Conservation (phyloP, 1,284 basidiomycete genomes). For the Malassezia japonica region DNA sequence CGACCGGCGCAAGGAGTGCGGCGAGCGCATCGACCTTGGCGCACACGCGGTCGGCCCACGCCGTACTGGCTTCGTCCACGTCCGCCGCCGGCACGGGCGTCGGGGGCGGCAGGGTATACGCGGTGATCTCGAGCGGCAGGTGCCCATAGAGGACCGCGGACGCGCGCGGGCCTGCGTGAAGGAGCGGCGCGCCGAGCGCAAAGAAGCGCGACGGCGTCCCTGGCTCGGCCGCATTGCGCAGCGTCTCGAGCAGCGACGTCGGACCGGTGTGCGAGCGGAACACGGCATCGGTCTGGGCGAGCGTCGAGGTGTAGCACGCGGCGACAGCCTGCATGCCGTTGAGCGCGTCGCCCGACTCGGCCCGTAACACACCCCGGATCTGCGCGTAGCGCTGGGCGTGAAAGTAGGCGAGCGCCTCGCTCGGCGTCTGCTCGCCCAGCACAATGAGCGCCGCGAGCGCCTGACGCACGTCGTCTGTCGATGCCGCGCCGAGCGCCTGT, state of each 20-base stretch:
- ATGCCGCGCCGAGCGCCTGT: background rate
- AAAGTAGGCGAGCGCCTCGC: background rate
- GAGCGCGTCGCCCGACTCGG: background rate
- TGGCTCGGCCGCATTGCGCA: background rate
- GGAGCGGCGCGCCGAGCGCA: constrained; percentile 1
- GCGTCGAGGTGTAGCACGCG: background rate
- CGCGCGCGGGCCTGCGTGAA: background rate
- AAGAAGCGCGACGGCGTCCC: constrained; percentile 2
- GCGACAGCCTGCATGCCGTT: background rate
- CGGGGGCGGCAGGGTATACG: no score
- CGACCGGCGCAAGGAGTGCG: background rate
- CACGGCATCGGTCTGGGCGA: background rate
- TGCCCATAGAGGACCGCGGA: background rate
- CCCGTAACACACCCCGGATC: background rate
- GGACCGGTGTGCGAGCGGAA: background rate
- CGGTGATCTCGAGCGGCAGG: background rate
- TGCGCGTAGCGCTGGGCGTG: constrained; percentile 3
- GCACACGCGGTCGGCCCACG: background rate
- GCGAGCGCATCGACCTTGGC: background rate
- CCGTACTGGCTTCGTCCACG: background rate
- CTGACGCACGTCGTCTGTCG: background rate
- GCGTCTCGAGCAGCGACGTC: background rate
- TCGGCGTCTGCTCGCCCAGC: background rate
- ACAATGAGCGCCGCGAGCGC: background rate
- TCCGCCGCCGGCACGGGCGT: background rate